phyloP scores from a whole-genome alignment of 2,329 filamentous ascomycete genomes.

The Aspergillus tamarii region DNA sequence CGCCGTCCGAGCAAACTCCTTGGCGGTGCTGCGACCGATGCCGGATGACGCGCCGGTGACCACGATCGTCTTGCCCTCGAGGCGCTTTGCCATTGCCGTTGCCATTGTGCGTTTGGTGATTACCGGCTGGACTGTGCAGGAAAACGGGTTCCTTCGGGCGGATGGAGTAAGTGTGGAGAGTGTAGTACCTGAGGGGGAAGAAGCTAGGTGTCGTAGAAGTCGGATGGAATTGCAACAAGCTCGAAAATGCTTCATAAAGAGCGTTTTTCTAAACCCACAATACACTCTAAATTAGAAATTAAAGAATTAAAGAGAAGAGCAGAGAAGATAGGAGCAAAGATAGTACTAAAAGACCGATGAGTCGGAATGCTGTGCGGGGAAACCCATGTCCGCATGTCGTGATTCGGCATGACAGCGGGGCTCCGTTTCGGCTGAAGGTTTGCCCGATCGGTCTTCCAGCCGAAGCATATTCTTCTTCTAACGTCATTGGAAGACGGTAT shows the following conservation, averaged over 20 bases:
- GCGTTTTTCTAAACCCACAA: background rate
- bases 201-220: conserved; percentile 25
- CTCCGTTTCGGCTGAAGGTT: conserved; percentile 22
- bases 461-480: conserved; percentile 7
- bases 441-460: conserved; percentile 24
- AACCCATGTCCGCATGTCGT: conserved; percentile 12
- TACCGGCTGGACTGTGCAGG: conserved; percentile 22
- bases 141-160: conserved; percentile 21
- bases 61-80: conserved; percentile 88
- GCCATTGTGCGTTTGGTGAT: conserved; percentile 57
- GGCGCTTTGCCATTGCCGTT: conserved; percentile 76
- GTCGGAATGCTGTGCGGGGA: conserved; percentile 24
- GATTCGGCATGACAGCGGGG: conserved; percentile 14
- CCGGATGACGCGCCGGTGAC: conserved; percentile 92
- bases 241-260: conserved; percentile 34
- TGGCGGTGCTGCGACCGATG: conserved; percentile 74
- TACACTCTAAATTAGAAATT: background rate
- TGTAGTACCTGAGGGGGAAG: conserved; percentile 12
- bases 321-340: background rate
- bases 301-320: background rate
- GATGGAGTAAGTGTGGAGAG: conserved; percentile 24
- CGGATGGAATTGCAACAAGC: conserved; percentile 27
- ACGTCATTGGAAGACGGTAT: conserved; percentile 1
- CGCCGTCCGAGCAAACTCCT: conserved; percentile 88
- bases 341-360: conserved; percentile 7